Percentiles rank a stretch among this genome's conserved stretches.
Evolutionary conservation across 139 green algal genomes (phyloP).

Genomic region (Asterochloris sp.): DNA sequence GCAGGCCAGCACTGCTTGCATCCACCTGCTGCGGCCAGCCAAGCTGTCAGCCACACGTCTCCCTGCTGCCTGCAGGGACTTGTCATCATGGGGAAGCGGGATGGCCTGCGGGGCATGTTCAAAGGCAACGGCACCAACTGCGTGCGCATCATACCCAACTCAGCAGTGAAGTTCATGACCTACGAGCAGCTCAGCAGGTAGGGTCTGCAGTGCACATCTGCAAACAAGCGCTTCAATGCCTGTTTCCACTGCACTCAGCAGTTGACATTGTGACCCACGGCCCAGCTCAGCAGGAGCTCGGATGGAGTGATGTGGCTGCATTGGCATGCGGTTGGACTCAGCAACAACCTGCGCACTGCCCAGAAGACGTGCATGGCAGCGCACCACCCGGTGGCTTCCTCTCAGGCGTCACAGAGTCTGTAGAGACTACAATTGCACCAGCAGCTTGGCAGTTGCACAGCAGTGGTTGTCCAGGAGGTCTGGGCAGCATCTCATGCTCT

Average conservation of each 20-base stretch:
- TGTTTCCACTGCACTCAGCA: not conserved
- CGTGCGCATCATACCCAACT: slow-evolving; percentile 96
- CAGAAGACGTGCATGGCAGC: too few relatives aligned
- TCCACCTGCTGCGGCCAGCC: slow-evolving; percentile 1
- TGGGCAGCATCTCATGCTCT: too few relatives aligned
- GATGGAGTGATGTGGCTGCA: too few relatives aligned
- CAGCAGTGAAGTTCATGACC: slow-evolving; percentile 95
- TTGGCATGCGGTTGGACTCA: too few relatives aligned
- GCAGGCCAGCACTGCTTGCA: not conserved
- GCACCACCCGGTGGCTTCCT: too few relatives aligned
- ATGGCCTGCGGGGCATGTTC: slow-evolving; percentile 90
- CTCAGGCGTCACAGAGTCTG: too few relatives aligned
- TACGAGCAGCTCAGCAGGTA: slow-evolving; percentile 91
- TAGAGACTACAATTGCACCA: too few relatives aligned
- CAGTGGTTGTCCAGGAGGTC: too few relatives aligned
- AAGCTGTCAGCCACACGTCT: not conserved
- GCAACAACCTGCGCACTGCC: too few relatives aligned
- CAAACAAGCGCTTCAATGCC: not conserved
- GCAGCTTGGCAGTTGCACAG: too few relatives aligned
- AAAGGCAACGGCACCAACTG: slow-evolving; percentile 99
- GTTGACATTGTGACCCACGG: not conserved
- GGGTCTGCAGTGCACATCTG: not conserved
- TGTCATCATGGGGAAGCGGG: slow-evolving; percentile 72
- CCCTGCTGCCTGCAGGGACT: slow-evolving; percentile 57
- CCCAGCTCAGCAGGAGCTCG: not conserved